Evolutionary conservation across 1,284 basidiomycete species (phyloP), one percentile per base, ranked within the genome.

Genomic region (Cryptococcus amylolentus): DNA sequence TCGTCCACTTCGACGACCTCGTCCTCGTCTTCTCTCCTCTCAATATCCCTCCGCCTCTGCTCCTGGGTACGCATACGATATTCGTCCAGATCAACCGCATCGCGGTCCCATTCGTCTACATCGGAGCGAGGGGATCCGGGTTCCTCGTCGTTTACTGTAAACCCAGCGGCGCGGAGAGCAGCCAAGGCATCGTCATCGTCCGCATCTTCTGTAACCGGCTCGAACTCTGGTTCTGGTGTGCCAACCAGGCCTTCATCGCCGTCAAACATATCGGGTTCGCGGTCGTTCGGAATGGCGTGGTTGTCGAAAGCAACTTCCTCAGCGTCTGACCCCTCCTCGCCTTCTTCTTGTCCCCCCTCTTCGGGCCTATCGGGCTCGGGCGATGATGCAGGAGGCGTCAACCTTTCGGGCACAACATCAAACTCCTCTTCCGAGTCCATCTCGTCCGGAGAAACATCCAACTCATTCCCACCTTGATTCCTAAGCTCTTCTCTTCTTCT

Each of bases 341-440:
- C 54, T 3, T 57, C 55, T n/a, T 41, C 52, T 16, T 47, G 48
- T 26, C 52, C 54, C 5, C 18, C 52, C 18, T 51, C 45, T 35
- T 51, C 44, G 26, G 26, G 16, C 1, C 45, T 46, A 16, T 27
- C 23, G 16, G 20, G n/a, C 26, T 40, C 37, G 51, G 42, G 5
- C 31, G 20, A n/a, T 57, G 43, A 49, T 23, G 61, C 60, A 6
- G 65, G 67, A n/a, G 72, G 72, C 14, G 72, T 74, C 42, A 73
- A 58, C 38, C 71, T 60, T 23, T 76, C 71, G 8, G 73, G 73
- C 14, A 56, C 49, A 5, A 62, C 20, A 37, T 70, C 70, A 55
- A 59, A 73, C 38, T 74, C 72, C 42, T 69, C 67, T 18, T 71
- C 72, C 1, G 71, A 71, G 50, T 75, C 67, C 8, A 58, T 55